These are phyloP conservation scores for Yamadazyma pseudoaaseri DNA, from an alignment of 1,139 yeast species.

Conservation along the genomic window DNA sequence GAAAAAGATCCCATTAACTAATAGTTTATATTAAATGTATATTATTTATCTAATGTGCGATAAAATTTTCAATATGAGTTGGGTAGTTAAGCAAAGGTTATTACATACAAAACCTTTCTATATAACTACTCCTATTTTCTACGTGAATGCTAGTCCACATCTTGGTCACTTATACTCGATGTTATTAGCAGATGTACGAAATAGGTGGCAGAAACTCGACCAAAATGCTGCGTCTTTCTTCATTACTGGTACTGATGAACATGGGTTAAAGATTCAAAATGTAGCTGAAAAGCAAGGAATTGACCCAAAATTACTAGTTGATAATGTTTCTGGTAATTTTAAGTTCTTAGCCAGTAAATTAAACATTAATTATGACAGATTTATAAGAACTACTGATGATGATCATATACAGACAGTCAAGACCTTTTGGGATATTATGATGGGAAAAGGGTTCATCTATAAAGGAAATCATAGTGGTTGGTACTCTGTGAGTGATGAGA, in stretches of 20 bases:
- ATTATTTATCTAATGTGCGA: neutral
- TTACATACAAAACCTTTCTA: conserved; percentile 40
- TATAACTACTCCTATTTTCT: conserved; percentile 90
- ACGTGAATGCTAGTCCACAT: conserved; percentile 95
- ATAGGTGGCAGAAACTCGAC: conserved; percentile 63
- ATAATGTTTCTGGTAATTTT: conserved; percentile 64
- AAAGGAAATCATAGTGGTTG: conserved; percentile 87
- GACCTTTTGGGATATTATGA: conserved; percentile 65
- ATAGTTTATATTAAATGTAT: neutral
- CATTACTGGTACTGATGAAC: conserved; percentile 96
- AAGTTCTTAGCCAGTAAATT: conserved; percentile 56
- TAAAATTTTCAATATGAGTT: neutral
- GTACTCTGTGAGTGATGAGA: conserved; percentile 94
- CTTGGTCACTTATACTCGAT: conserved; percentile 90
- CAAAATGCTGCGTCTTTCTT: conserved; percentile 45
- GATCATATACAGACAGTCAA: conserved; percentile 72
- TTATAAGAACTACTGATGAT: conserved; percentile 84
- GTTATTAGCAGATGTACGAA: conserved; percentile 76
- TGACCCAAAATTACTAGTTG: conserved; percentile 70
- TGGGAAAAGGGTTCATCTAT: conserved; percentile 65
- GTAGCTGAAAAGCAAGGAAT: conserved; percentile 53
- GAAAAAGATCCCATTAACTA: conserved; percentile 31
- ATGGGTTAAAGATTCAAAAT: conserved; percentile 85
- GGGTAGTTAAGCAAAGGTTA: too few species aligned
- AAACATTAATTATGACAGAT: conserved; percentile 64